Percentiles rank a stretch among this genome's conserved stretches.
Evolutionary conservation across 768 basidiomycete genomes (phyloP).

Genomic region (Boletus fagicola): DNA sequence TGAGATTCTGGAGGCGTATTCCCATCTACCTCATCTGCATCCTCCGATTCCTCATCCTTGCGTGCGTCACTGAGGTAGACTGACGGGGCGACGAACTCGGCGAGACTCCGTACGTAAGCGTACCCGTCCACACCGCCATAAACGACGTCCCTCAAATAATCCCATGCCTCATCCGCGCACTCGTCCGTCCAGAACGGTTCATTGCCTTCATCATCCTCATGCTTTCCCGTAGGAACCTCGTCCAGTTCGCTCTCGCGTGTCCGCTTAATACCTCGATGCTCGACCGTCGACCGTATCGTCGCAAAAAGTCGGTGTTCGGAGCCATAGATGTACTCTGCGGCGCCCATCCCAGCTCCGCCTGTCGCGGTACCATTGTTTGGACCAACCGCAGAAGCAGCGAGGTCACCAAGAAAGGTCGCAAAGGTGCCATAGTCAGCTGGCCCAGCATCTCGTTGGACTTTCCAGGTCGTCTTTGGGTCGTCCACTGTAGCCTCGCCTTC

Average conservation of each 20-base stretch:
- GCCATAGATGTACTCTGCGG: slow-evolving; percentile 12
- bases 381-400: slow-evolving; percentile 33
- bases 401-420: slow-evolving; percentile 48
- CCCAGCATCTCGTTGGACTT: slow-evolving; percentile 50
- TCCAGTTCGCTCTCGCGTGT: slow-evolving; percentile 17
- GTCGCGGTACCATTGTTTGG: slow-evolving; percentile 15
- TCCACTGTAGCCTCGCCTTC: slow-evolving; percentile 42
- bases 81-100: slow-evolving; percentile 57
- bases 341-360: neutral
- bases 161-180: slow-evolving; percentile 55
- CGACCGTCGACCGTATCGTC: slow-evolving; percentile 41
- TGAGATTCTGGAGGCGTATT: neutral
- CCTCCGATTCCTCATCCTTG: neutral
- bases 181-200: slow-evolving; percentile 48
- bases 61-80: slow-evolving; percentile 4
- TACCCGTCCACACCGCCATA: slow-evolving; percentile 77
- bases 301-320: slow-evolving; percentile 28
- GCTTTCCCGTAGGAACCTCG: neutral
- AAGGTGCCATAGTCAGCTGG: slow-evolving; percentile 63
- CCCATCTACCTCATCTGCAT: neutral
- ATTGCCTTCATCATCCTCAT: slow-evolving; percentile 6
- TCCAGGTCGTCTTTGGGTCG: slow-evolving; percentile 41
- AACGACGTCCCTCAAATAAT: slow-evolving; percentile 69
- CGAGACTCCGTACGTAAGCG: slow-evolving; percentile 74
- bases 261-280: slow-evolving; percentile 20